Base-by-base conservation (phyloP, 2,329 filamentous ascomycete genomes). In the Neopestalotiopsis rosae region DNA sequence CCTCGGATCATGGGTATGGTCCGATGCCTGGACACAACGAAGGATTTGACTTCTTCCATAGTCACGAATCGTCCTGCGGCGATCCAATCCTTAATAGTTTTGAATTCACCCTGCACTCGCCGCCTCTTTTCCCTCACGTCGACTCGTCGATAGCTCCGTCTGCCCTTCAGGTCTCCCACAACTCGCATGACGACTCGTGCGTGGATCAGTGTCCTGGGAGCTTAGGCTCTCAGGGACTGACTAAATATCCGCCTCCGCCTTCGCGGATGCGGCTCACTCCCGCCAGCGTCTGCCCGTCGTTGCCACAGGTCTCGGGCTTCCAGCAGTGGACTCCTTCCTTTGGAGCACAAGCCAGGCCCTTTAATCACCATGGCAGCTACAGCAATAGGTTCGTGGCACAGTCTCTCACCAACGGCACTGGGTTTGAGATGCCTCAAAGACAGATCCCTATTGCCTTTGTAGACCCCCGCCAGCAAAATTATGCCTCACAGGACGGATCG, bases 401-500 rank as follows among this genome's bases (percentile, higher is more conserved):
- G 24, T 28, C 24, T 28, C 24, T 61, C 14, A 24, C 56, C 4
- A 62, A n/a, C 38, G 42, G 34, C 42, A 61, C 34, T 6, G 45
- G 56, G 24, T 28, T 28, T 3, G 24, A 28, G 4, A 28, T 28
- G 24, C 24, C 24, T 28, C 24, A 28, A 28, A 28, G 24, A 28
- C 24, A 28, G 24, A 28, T 28, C 24, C 24, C 24, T 28, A 28
- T 28, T 28, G 24, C 24, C 24, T 28, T 28, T 28, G 24, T 28
- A 28, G 24, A 28, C 24, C 24, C 24, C 24, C 24, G 24, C 24
- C 24, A 28, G 24, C 24, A 28, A 28, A 58, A 67, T 12, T 62
- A 38, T 28, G 59, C 34, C 20, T 67, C 66, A 4, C 20, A 10
- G 14, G 58, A 56, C 40, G 74, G 74, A 42, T 71, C 72, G 65